These are phyloP conservation scores for Naganishia albida DNA, from an alignment of 1,284 basidiomycete species.

Conservation along the genomic window DNA sequence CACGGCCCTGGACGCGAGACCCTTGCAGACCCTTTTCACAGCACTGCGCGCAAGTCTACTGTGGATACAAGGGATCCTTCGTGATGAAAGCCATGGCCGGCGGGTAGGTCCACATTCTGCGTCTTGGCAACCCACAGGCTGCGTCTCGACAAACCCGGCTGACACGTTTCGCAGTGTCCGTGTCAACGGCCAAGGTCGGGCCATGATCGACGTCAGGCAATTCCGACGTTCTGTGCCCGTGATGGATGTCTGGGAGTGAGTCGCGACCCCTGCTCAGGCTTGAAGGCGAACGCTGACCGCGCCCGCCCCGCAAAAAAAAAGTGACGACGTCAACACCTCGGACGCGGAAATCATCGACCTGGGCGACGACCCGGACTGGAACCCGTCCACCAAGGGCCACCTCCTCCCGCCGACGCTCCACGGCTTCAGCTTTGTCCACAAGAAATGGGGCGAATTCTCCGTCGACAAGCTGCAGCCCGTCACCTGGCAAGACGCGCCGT, in stretches of 20 bases:
- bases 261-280: not conserved
- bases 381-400: conserved; percentile 4
- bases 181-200: conserved; percentile 15
- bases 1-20: not conserved
- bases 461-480: conserved; percentile 12
- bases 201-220: conserved; percentile 19
- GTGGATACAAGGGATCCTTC: conserved; percentile 18
- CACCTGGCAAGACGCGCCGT: conserved; percentile 1
- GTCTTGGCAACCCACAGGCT: too few species aligned
- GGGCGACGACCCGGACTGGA: conserved; percentile 9
- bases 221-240: conserved; percentile 13
- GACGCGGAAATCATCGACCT: conserved; percentile 24
- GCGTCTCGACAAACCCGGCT: too few species aligned
- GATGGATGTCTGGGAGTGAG: conserved; percentile 20
- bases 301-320: too few species aligned
- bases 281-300: not conserved
- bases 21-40: not conserved
- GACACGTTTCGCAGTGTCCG: not conserved
- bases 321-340: conserved; percentile 13
- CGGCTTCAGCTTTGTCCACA: conserved; percentile 19
- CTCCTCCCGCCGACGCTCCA: conserved; percentile 17
- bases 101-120: not conserved
- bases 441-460: conserved; percentile 16
- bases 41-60: conserved; percentile 14
- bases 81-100: conserved; percentile 18